Conservation (phyloP, 352 stramenopile genomes). For the Phytophthora pisi region DNA sequence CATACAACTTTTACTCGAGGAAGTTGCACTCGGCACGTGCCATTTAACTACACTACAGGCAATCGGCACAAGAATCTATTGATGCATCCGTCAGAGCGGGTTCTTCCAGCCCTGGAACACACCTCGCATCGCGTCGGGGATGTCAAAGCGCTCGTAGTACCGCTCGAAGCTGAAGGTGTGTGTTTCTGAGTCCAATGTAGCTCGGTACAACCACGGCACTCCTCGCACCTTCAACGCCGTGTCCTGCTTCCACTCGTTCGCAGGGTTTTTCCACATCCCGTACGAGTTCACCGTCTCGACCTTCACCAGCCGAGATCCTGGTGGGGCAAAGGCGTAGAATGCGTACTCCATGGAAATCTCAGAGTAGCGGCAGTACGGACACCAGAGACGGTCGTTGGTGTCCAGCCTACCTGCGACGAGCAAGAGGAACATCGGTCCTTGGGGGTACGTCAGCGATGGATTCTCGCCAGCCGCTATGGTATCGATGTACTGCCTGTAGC, state of each 20-base stretch:
- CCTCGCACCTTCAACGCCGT: conserved; percentile 57
- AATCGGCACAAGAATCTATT: neutral
- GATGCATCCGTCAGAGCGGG: conserved; percentile 9
- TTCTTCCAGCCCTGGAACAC: conserved; percentile 44
- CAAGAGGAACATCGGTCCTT: conserved; percentile 65
- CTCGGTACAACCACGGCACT: conserved; percentile 65
- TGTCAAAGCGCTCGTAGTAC: conserved; percentile 27
- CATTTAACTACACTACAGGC: neutral
- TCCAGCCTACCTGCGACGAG: conserved; percentile 63
- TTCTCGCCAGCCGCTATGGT: conserved; percentile 32
- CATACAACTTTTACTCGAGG: no score
- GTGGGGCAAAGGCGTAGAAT: conserved; percentile 69
- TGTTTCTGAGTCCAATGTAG: conserved; percentile 37
- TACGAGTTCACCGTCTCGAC: conserved; percentile 66
- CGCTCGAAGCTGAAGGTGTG: conserved; percentile 30
- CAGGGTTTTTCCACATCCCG: conserved; percentile 67
- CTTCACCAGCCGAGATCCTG: conserved; percentile 57
- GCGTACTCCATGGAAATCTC: conserved; percentile 75
- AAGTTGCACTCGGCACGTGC: no score
- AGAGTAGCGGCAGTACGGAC: conserved; percentile 75
- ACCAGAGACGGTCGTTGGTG: conserved; percentile 79
- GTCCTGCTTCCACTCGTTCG: conserved; percentile 67
- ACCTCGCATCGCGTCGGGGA: conserved; percentile 26
- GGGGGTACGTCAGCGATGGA: conserved; percentile 23
- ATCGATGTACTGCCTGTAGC: conserved; percentile 53